Percentiles rank a stretch among this genome's conserved stretches.
phyloP scores from a whole-genome alignment of 2,329 filamentous ascomycete genomes.

The Verticillium alfalfae region DNA sequence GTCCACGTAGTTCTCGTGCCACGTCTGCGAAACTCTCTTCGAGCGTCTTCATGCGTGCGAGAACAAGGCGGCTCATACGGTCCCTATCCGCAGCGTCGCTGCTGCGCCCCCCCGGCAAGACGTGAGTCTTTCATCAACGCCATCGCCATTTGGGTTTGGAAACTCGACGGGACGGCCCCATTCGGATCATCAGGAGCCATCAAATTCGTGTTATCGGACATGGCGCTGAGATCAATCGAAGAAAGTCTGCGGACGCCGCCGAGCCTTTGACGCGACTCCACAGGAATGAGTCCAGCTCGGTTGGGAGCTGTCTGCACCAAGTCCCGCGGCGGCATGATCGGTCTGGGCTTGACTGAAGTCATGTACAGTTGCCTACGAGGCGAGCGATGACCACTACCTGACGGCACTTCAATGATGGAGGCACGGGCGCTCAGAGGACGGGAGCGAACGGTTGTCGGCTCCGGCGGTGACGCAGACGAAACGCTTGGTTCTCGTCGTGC shows the following conservation, averaged over 20 bases:
- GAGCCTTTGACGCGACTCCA: constrained; percentile 38
- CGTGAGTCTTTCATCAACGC: constrained; percentile 55
- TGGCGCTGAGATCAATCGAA: constrained; percentile 66
- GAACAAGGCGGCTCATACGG: constrained; percentile 72
- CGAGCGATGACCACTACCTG: constrained; percentile 33
- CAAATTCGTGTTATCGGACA: constrained; percentile 63
- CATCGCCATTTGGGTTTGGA: constrained; percentile 75
- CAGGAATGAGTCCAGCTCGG: constrained; percentile 45
- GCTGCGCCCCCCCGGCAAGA: constrained; percentile 37
- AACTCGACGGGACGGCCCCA: constrained; percentile 65
- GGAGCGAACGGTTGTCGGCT: constrained; percentile 18
- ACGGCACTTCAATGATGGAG: constrained; percentile 28
- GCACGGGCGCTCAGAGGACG: constrained; percentile 14
- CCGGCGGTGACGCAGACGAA: constrained; percentile 35
- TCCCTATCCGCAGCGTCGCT: constrained; percentile 44
- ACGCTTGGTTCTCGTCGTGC: constrained; percentile 27
- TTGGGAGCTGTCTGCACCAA: constrained; percentile 52
- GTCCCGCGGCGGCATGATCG: constrained; percentile 47
- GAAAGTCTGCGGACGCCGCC: constrained; percentile 40
- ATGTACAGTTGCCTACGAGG: constrained; percentile 38
- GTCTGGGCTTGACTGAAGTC: constrained; percentile 47
- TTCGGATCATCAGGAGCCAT: constrained; percentile 56
- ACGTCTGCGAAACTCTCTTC: constrained; percentile 88
- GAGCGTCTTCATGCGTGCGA: constrained; percentile 87
- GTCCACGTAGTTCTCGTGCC: constrained; percentile 70